phyloP scores from a whole-genome alignment of 805 yeast genomes.

The Starmerella bombicola region DNA sequence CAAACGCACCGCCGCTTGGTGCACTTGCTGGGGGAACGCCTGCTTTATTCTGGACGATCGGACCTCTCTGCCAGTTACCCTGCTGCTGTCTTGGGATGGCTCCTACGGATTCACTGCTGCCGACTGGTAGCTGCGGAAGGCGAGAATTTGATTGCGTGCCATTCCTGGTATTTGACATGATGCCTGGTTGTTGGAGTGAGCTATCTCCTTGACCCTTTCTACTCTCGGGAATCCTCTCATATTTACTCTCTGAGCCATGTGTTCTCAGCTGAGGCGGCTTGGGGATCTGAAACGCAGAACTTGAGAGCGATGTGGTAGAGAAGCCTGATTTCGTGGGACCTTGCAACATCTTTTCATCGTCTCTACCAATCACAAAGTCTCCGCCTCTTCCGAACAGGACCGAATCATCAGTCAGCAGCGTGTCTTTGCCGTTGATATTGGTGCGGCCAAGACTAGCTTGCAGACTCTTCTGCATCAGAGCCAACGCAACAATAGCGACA shows the following conservation, averaged over 20 bases:
- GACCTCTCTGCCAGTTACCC: neutral
- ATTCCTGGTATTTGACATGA: too few relatives aligned
- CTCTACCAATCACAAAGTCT: constrained; percentile 12
- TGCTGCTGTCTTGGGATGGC: neutral
- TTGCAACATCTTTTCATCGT: constrained; percentile 19
- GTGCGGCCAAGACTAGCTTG: constrained; percentile 27
- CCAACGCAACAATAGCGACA: constrained; percentile 48
- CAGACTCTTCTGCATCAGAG: constrained; percentile 59
- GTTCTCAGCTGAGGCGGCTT: constrained; percentile 1
- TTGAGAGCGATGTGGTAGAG: neutral
- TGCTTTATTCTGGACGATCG: neutral
- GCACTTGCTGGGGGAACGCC: neutral
- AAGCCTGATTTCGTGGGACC: neutral
- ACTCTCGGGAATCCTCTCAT: constrained; percentile 4
- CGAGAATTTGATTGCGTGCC: too few relatives aligned
- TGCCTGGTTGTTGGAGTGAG: too few relatives aligned
- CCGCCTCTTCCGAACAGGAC: constrained; percentile 3
- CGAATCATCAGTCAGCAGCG: neutral
- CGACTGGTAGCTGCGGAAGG: neutral
- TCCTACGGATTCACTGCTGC: constrained; percentile 1
- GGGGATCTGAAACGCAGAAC: constrained; percentile 3
- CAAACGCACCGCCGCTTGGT: constrained; percentile 3
- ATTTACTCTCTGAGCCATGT: neutral
- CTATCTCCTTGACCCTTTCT: too few relatives aligned
- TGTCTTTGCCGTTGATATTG: constrained; percentile 2